Evolutionary conservation across 176 grass and related monocot genomes (phyloP).

Genomic region (Triticum monococcum): DNA sequence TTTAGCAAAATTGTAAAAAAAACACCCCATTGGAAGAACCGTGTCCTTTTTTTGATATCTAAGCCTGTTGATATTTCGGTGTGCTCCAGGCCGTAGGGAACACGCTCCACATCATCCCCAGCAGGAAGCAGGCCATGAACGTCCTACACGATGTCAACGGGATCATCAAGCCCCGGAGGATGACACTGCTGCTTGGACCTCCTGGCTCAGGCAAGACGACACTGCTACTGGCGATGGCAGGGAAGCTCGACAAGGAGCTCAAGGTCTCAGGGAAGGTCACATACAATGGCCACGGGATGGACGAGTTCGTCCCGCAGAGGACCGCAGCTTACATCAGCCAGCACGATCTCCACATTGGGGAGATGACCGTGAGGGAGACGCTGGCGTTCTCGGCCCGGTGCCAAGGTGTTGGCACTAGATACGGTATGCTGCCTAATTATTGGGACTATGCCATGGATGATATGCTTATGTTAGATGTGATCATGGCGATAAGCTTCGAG

Average conservation of each 20-base stretch:
- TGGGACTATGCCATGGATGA: background rate
- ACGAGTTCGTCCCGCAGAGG: conserved; percentile 80
- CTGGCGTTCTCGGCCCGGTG: conserved; percentile 75
- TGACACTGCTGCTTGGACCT: conserved; percentile 75
- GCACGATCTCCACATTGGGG: conserved; percentile 82
- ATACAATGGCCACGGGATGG: conserved; percentile 83
- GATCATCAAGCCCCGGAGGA: conserved; percentile 67
- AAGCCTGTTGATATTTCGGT: background rate
- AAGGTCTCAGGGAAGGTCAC: conserved; percentile 66
- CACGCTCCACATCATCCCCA: conserved; percentile 51
- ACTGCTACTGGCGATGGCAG: conserved; percentile 69
- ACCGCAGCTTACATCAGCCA: conserved; percentile 91
- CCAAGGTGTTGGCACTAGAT: conserved; percentile 83
- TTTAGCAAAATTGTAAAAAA: too few species aligned
- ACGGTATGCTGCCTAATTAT: conserved; percentile 42
- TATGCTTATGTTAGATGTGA: background rate
- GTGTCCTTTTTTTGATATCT: background rate
- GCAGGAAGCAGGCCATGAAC: conserved; percentile 53
- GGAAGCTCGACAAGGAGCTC: conserved; percentile 76
- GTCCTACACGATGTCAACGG: conserved; percentile 64
- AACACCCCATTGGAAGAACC: background rate
- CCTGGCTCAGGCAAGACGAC: conserved; percentile 87
- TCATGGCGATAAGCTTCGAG: background rate
- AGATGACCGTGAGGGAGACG: conserved; percentile 96
- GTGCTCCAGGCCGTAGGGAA: conserved; percentile 48